These are phyloP conservation scores for Suillus decipiens DNA, from an alignment of 768 basidiomycete genomes.

Conservation along the genomic window DNA sequence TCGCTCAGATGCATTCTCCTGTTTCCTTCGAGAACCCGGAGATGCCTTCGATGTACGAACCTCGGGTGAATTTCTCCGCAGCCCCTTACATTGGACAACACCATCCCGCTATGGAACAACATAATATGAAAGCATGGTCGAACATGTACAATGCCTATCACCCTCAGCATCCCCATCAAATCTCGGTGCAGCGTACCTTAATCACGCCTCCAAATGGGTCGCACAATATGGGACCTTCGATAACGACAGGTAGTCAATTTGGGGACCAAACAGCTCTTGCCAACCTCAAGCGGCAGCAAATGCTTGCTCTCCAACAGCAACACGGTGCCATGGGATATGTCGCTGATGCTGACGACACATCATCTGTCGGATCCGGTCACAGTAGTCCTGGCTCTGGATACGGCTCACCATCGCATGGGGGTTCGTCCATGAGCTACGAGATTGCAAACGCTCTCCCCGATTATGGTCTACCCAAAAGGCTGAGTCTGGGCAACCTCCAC, in stretches of 20 bases:
- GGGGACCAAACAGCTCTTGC: slow-evolving; percentile 27
- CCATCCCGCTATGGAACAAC: slow-evolving; percentile 18
- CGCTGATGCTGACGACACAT: slow-evolving; percentile 40
- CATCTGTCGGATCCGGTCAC: slow-evolving; percentile 39
- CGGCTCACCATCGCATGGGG: slow-evolving; percentile 30
- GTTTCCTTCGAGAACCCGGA: slow-evolving; percentile 57
- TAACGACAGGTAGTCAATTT: slow-evolving; percentile 15
- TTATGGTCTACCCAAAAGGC: slow-evolving; percentile 25
- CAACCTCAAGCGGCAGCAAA: slow-evolving; percentile 30
- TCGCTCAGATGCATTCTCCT: slow-evolving; percentile 43
- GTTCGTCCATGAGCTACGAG: slow-evolving; percentile 37
- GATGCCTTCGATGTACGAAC: slow-evolving; percentile 46
- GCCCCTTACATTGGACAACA: slow-evolving; percentile 25
- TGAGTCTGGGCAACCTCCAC: slow-evolving; percentile 24
- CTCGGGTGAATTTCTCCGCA: slow-evolving; percentile 35
- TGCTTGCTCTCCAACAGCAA: slow-evolving; percentile 34
- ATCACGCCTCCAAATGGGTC: slow-evolving; percentile 46
- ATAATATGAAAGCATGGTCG: slow-evolving; percentile 28
- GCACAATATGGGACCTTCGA: slow-evolving; percentile 27
- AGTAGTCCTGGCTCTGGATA: slow-evolving; percentile 35
- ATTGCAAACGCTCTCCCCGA: slow-evolving; percentile 32
- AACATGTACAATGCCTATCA: slow-evolving; percentile 32
- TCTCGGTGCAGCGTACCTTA: slow-evolving; percentile 36
- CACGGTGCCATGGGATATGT: slow-evolving; percentile 26
- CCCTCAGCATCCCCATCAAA: slow-evolving; percentile 15